Evolutionary conservation across 352 stramenopile genomes (phyloP), one percentile per base, ranked within the genome.

Genomic region (Pythium biforme): DNA sequence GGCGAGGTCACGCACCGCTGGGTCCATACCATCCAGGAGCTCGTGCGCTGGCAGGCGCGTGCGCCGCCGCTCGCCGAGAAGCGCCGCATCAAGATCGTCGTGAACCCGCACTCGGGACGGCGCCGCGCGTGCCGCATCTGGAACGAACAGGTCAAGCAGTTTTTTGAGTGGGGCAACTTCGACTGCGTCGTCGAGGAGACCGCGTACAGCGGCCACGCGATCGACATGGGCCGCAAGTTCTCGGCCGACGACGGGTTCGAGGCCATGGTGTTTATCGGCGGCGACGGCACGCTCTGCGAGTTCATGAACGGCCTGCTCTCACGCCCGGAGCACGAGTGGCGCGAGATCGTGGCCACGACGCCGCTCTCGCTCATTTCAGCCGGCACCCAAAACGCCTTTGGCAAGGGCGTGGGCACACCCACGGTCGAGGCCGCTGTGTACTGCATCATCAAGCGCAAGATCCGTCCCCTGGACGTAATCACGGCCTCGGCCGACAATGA

Each of bases 401-500:
- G 83, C 15, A 75, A 66, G 1, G 83, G 83, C 23, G 83, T 86
- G 5, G 83, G 83, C 10, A 92, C 89, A 34, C 81, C 83, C 0
- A 90, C 83, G 5, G 63, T 83, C 37, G 76, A 83, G 47, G 73
- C 83, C 19, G 79, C 83, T 6, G 68, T 92, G 19, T 92, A 86
- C 63, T 92, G 83, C 75, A 92, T 92, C 43, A 70, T 92, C 52
- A 92, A 92, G 72, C 81, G 81, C 55, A 92, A 92, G 68, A 88
- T 92, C 65, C 81, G 83, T 0, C 83, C 83, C 26, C 67, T 92
- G 20, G 83, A 92, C 50, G 83, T 92, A 31, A 79, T 90, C 68
- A 90, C 83, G n/a, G 74, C 79, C 12, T 64, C 75, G 7, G 73
- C 80, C 12, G 69, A 79, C 39, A 72, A 83, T n/a, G 75, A 89